phyloP scores from a whole-genome alignment of 352 stramenopile species.

The Phytophthora palmivora region DNA sequence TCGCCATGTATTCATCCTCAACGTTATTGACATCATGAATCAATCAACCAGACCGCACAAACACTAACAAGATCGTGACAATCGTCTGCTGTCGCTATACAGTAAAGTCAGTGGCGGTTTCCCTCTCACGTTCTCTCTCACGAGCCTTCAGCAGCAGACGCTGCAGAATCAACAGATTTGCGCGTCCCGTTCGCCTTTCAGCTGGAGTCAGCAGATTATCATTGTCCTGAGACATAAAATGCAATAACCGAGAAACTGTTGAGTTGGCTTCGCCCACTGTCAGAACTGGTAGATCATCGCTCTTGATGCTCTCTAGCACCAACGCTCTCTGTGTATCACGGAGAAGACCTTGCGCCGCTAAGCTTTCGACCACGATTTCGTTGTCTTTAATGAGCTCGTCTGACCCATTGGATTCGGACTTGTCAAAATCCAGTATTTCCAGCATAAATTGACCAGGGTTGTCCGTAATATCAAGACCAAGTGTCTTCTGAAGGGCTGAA shows the following conservation, averaged over 20 bases:
- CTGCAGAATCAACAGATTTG: conserved; percentile 60
- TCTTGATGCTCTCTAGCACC: conserved; percentile 35
- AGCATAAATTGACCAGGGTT: conserved; percentile 38
- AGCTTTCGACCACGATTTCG: conserved; percentile 68
- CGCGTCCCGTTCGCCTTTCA: conserved; percentile 51
- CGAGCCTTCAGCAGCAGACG: conserved; percentile 58
- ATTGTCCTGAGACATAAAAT: conserved; percentile 54
- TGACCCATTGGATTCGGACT: conserved; percentile 31
- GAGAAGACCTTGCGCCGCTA: conserved; percentile 60
- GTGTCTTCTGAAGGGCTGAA: conserved; percentile 30
- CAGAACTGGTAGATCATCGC: conserved; percentile 43
- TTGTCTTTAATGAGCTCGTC: conserved; percentile 60
- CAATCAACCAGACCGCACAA: conserved; percentile 5
- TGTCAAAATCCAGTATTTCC: conserved; percentile 56
- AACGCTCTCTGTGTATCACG: conserved; percentile 45
- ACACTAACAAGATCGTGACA: neutral
- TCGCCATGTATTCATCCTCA: conserved; percentile 37
- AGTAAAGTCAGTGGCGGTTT: conserved; percentile 46
- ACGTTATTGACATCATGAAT: conserved; percentile 19
- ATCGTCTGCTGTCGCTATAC: conserved; percentile 32
- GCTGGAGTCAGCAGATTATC: conserved; percentile 39
- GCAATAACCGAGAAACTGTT: conserved; percentile 50
- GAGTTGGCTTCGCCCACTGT: conserved; percentile 45
- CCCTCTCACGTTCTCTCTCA: conserved; percentile 47
- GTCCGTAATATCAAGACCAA: conserved; percentile 46